Percentiles rank a stretch among this genome's conserved stretches.
These are phyloP conservation scores for Aspergillus fructus DNA, from an alignment of 2,329 filamentous ascomycete genomes.

Conservation along the genomic window DNA sequence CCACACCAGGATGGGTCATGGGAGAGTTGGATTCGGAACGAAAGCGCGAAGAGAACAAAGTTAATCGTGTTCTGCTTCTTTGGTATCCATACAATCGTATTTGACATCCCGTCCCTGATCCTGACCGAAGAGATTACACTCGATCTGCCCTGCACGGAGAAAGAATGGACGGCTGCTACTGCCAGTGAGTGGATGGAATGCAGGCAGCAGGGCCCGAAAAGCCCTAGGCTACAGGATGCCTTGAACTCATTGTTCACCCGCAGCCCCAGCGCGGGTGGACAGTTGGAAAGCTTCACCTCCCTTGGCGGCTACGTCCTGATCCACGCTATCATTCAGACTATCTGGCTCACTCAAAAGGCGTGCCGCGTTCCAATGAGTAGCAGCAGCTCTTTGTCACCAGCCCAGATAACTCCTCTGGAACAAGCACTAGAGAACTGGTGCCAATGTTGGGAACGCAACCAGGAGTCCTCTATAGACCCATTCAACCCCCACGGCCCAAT, in stretches of 20 bases:
- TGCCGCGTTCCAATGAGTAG: slow-evolving; percentile 25
- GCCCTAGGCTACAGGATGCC: slow-evolving; percentile 30
- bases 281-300: slow-evolving; percentile 30
- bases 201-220: slow-evolving; percentile 21
- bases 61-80: slow-evolving; percentile 37
- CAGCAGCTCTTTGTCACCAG: slow-evolving; percentile 21
- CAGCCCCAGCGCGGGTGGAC: slow-evolving; percentile 4
- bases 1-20: slow-evolving; percentile 31
- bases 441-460: slow-evolving; percentile 37
- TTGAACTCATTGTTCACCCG: slow-evolving; percentile 26
- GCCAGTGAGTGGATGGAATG: slow-evolving; percentile 26
- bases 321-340: slow-evolving; percentile 33
- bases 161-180: slow-evolving; percentile 30
- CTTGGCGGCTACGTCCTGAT: slow-evolving; percentile 35
- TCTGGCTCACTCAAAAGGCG: slow-evolving; percentile 36
- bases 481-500: slow-evolving; percentile 34
- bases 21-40: slow-evolving; percentile 33
- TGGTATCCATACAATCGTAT: slow-evolving; percentile 38
- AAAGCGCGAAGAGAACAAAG: slow-evolving; percentile 32
- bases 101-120: slow-evolving; percentile 32
- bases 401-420: slow-evolving; percentile 28
- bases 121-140: slow-evolving; percentile 31
- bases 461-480: slow-evolving; percentile 35
- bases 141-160: slow-evolving; percentile 34
- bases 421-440: slow-evolving; percentile 36